Percentiles rank a stretch among this genome's conserved stretches.
Evolutionary conservation across 768 basidiomycete genomes (phyloP).

Genomic region (Tricholoma saponaceum): DNA sequence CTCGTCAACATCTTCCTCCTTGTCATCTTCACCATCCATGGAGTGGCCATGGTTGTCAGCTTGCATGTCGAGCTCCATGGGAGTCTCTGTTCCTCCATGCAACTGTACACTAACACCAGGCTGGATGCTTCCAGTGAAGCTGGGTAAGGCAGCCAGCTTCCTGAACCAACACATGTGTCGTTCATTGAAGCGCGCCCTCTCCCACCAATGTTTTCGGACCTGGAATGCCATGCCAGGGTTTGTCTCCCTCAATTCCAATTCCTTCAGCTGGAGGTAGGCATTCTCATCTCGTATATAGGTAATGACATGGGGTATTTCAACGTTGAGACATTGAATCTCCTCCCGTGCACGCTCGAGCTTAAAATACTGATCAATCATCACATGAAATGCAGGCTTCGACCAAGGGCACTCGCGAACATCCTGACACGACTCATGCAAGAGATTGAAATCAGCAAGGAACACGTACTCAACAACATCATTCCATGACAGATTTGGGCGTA

Average conservation of each 20-base stretch:
- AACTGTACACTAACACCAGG: not conserved
- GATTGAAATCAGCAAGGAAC: conserved; percentile 20
- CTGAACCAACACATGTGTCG: not conserved
- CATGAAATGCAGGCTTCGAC: conserved; percentile 15
- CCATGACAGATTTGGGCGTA: conserved; percentile 15
- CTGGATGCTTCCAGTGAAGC: not conserved
- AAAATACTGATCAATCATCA: conserved; percentile 14
- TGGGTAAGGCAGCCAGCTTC: not conserved
- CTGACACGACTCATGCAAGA: conserved; percentile 13
- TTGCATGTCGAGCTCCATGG: not conserved
- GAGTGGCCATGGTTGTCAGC: not conserved
- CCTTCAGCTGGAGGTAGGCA: not conserved
- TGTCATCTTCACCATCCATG: not conserved
- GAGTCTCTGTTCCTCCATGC: not conserved
- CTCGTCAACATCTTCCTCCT: not conserved
- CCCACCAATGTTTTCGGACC: not conserved
- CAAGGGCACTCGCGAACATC: conserved; percentile 12
- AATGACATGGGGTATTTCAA: conserved; percentile 18
- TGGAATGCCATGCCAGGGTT: not conserved
- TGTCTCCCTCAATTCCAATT: not conserved
- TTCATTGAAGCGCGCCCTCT: not conserved
- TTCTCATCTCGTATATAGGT: conserved; percentile 15
- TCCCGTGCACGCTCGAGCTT: conserved; percentile 19
- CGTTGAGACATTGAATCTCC: conserved; percentile 17
- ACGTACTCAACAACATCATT: conserved; percentile 21